Evolutionary conservation across 1,284 basidiomycete genomes (phyloP).

Genomic region (Cryptococcus deneoformans): DNA sequence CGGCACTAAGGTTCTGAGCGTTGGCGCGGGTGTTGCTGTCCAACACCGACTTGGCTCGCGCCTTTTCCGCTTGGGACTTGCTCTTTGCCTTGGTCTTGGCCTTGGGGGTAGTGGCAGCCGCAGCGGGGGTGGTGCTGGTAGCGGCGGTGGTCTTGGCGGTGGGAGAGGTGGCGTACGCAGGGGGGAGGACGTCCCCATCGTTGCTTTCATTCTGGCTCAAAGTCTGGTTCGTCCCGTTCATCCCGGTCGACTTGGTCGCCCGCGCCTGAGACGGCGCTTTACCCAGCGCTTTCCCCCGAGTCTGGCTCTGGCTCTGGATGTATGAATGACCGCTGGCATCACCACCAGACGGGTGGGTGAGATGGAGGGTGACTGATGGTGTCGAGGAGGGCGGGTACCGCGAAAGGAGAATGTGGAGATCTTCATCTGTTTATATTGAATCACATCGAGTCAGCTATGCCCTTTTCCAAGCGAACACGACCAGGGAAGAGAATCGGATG

Average conservation of each 20-base stretch:
- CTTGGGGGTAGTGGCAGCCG: not conserved
- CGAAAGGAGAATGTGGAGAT: conserved; percentile 45
- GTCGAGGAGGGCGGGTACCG: conserved; percentile 36
- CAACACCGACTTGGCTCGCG: not conserved
- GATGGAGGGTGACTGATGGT: conserved; percentile 41
- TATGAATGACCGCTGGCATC: not conserved
- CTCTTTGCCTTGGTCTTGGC: not conserved
- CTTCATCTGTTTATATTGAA: conserved; percentile 39
- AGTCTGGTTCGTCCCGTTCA: too few relatives aligned
- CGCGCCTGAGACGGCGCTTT: not conserved
- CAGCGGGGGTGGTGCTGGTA: not conserved
- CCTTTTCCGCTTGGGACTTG: not conserved
- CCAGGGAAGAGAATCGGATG: not conserved
- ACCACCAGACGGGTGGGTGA: conserved; percentile 20
- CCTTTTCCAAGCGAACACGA: not conserved
- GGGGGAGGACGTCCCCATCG: not conserved
- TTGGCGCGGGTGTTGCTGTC: too few relatives aligned
- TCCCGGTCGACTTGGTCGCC: too few relatives aligned
- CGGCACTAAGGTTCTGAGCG: not conserved
- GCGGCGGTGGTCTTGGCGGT: not conserved
- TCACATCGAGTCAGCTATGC: not conserved
- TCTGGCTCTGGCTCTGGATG: conserved; percentile 12
- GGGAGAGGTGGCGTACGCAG: conserved; percentile 19
- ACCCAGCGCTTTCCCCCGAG: conserved; percentile 1
- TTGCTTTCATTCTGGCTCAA: not conserved